Conservation (phyloP, 179 eudicot genomes). For the Spinacia oleracea region DNA sequence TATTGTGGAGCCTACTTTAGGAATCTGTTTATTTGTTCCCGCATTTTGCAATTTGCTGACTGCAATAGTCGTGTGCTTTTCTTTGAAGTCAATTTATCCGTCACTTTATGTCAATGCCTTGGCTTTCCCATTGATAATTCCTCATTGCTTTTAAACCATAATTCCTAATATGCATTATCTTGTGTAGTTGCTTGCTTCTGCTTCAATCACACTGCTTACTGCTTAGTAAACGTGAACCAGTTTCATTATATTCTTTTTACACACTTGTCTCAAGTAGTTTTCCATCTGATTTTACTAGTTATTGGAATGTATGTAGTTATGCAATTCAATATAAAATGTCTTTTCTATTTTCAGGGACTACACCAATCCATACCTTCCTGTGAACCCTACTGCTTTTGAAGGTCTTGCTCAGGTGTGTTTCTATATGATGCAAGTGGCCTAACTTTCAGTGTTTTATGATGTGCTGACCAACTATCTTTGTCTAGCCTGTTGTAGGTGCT, state of each 20-base stretch:
- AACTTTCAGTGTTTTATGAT: neutral
- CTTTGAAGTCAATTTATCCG: no score
- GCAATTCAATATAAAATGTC: neutral
- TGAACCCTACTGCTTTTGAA: conserved; percentile 73
- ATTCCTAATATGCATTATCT: neutral
- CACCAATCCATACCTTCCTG: conserved; percentile 84
- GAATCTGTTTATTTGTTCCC: no score
- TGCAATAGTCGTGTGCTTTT: no score
- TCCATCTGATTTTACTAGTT: neutral
- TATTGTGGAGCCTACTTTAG: neutral
- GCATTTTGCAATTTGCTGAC: no score
- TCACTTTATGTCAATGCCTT: neutral
- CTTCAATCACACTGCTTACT: neutral
- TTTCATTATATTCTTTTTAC: neutral
- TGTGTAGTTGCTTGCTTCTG: neutral
- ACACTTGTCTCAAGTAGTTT: neutral
- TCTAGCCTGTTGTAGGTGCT: conserved; percentile 61
- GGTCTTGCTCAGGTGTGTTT: conserved; percentile 57
- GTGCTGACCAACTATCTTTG: conserved; percentile 4
- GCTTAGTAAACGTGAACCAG: neutral
- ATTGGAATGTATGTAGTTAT: neutral
- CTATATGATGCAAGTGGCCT: neutral
- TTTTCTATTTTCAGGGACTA: conserved; percentile 56
- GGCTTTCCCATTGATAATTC: neutral
- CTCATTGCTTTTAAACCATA: neutral